Base-by-base conservation (phyloP, 768 basidiomycete species). In the Filobasidium floriforme region DNA sequence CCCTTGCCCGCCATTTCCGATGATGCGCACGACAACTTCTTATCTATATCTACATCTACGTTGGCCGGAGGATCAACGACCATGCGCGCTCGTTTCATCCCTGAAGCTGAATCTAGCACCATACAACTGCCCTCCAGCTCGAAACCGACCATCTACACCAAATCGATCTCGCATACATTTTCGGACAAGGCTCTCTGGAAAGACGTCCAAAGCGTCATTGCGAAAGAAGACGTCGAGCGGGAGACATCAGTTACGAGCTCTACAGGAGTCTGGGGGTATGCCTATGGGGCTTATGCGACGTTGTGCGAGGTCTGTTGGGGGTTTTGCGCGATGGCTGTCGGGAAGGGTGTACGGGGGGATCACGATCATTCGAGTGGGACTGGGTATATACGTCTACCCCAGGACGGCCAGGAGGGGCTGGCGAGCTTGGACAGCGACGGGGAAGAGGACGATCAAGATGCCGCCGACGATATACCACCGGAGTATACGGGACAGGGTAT, bases 261-360 rank as follows among this genome's bases (percentile, higher is more conserved):
- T 12, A 60, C 61, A n/a, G 41, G 43, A 24, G 44, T 69, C 7
- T 69, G 68, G 68, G 19, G 49, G 41, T 46, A 57, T n/a, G 73
- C 72, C 40, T 72, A 71, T 29, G 73, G 73, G 49, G 46, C 75
- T 4, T 62, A 73, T 32, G 66, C 66, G 41, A 51, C 64, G 18
- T 66, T 74, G 12, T 78, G 72, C 66, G 66, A 70, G 18, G 49
- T 78, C 18, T 78, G 77, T 63, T 70, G 72, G 44, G 77, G 77
- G 12, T 69, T 78, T 4, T 78, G 77, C 59, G 72, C 72, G 54
- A 74, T 71, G 59, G 75, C 77, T 1, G 62, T 74, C 0, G 77
- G 75, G 12, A 44, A 15, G 19, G 64, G 41, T 1, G 54, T 4
- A 57, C 26, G 19, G 54, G 54, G 18, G 22, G 54, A 24, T 15